Conservation (phyloP, 2,329 filamentous ascomycete genomes). For the Sporothrix mexicana region DNA sequence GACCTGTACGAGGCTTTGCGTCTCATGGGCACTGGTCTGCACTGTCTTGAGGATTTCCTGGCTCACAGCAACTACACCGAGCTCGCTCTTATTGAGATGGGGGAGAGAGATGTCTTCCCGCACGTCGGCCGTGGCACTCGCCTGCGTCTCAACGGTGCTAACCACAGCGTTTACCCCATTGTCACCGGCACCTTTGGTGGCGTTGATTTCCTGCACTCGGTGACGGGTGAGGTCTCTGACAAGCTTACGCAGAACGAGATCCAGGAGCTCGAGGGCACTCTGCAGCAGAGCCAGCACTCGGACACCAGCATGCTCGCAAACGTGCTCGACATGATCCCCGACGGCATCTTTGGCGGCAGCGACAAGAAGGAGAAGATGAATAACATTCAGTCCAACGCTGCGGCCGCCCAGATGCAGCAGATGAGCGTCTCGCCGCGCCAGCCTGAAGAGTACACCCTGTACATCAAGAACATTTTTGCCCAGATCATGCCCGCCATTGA, state of each 20-base stretch:
- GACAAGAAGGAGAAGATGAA: slow-evolving; percentile 77
- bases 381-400: slow-evolving; percentile 77
- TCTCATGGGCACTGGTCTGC: slow-evolving; percentile 83
- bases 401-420: slow-evolving; percentile 76
- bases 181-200: slow-evolving; percentile 94
- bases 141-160: slow-evolving; percentile 71
- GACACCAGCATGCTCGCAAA: slow-evolving; percentile 79
- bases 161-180: slow-evolving; percentile 73
- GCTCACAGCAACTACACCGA: slow-evolving; percentile 95
- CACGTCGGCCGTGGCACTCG: slow-evolving; percentile 80
- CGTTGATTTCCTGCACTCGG: slow-evolving; percentile 91
- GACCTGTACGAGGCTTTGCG: slow-evolving; percentile 88
- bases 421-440: slow-evolving; percentile 75
- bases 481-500: slow-evolving; percentile 90
- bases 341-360: slow-evolving; percentile 76
- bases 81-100: slow-evolving; percentile 84
- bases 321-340: slow-evolving; percentile 80
- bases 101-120: slow-evolving; percentile 80
- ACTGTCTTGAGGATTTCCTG: slow-evolving; percentile 89
- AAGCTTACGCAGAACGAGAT: slow-evolving; percentile 92
- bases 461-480: slow-evolving; percentile 73
- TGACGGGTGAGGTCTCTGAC: slow-evolving; percentile 78
- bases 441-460: slow-evolving; percentile 82
- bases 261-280: slow-evolving; percentile 82
- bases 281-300: slow-evolving; percentile 66